These are phyloP conservation scores for Silene noctiflora DNA, from an alignment of 179 eudicot species.

Conservation along the genomic window DNA sequence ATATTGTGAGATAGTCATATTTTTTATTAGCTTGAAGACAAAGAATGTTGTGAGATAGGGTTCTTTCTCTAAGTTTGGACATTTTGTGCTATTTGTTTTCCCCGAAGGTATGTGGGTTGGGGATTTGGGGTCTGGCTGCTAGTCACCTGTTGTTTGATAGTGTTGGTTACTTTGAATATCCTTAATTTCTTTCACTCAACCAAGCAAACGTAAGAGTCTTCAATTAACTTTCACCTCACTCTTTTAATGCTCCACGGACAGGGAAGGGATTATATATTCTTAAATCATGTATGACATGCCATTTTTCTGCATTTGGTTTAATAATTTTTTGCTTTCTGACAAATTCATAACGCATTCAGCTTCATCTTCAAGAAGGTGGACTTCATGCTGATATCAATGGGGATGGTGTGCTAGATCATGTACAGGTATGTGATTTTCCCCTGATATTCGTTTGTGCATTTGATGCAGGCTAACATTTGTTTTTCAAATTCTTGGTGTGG, in stretches of 20 bases:
- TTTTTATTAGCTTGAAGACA: background rate
- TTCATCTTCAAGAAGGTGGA: conserved; percentile 99
- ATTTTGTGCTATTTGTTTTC: background rate
- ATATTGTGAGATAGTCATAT: background rate
- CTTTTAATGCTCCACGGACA: background rate
- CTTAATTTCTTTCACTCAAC: background rate
- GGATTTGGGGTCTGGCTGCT: too few relatives aligned
- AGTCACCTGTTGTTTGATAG: conserved; percentile 1
- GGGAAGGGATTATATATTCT: background rate
- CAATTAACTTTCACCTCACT: background rate
- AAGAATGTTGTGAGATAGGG: background rate
- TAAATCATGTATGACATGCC: background rate
- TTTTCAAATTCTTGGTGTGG: background rate
- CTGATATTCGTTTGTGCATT: conserved; percentile 2
- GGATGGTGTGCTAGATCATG: conserved; percentile 99
- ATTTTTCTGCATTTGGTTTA: background rate
- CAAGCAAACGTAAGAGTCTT: background rate
- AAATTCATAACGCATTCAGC: conserved; percentile 40
- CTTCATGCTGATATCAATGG: conserved; percentile 99
- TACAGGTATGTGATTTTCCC: conserved; percentile 55
- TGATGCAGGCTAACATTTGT: background rate
- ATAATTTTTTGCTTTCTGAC: conserved; percentile 13
- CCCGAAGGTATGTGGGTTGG: background rate
- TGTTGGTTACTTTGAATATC: background rate
- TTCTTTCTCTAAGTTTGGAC: background rate